phyloP scores from a whole-genome alignment of 2,329 filamentous ascomycete genomes.

The Tolypocladium capitatum region DNA sequence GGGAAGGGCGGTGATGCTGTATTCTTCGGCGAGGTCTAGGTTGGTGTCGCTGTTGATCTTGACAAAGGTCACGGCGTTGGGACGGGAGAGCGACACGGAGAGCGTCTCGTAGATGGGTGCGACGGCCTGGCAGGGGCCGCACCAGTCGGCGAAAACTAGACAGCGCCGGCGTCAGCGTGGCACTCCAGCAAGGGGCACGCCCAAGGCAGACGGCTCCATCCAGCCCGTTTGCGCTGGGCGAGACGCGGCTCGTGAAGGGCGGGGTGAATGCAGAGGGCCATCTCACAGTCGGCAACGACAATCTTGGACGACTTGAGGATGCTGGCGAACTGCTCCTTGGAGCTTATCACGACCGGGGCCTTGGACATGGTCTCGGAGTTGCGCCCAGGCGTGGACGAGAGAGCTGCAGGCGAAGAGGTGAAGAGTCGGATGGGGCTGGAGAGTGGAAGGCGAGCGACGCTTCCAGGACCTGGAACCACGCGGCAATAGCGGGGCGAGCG shows the following conservation, averaged over 20 bases:
- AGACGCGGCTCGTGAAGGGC: neutral
- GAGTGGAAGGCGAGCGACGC: no score
- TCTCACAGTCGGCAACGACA: constrained; percentile 79
- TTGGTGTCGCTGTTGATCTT: constrained; percentile 78
- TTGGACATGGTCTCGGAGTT: constrained; percentile 14
- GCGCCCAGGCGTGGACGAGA: neutral
- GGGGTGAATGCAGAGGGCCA: constrained; percentile 1
- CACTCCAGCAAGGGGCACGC: neutral
- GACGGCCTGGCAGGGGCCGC: constrained; percentile 70
- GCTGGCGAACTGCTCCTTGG: constrained; percentile 49
- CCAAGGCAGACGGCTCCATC: no score
- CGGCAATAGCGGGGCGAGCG: neutral
- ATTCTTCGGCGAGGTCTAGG: constrained; percentile 57
- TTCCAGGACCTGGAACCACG: neutral
- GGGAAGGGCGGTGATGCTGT: constrained; percentile 64
- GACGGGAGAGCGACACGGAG: constrained; percentile 54
- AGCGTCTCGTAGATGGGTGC: constrained; percentile 73
- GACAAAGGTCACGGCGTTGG: constrained; percentile 65
- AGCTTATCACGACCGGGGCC: constrained; percentile 22
- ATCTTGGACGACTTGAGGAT: constrained; percentile 61
- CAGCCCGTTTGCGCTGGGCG: neutral
- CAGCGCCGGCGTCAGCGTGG: constrained; percentile 7
- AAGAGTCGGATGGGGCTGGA: neutral
- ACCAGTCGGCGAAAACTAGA: constrained; percentile 80
- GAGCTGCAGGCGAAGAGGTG: neutral